These are phyloP conservation scores for Colletotrichum tropicale DNA, from an alignment of 2,329 filamentous ascomycete species.

Conservation along the genomic window DNA sequence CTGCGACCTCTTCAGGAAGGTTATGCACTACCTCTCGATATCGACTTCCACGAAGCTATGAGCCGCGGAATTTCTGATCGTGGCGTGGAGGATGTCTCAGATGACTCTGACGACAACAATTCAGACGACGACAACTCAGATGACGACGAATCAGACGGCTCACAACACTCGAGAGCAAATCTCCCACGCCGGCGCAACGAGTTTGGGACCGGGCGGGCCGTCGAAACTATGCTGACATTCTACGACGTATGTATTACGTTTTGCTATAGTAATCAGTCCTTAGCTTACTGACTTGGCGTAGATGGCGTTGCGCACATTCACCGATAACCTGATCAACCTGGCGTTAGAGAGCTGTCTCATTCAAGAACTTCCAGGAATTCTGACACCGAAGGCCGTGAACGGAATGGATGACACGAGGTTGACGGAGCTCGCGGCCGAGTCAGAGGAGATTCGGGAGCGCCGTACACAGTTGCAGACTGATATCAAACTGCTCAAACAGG, in stretches of 20 bases:
- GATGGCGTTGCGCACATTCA: conserved; percentile 47
- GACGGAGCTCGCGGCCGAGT: conserved; percentile 33
- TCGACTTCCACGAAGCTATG: conserved; percentile 29
- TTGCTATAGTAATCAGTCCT: not conserved
- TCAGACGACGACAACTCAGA: not conserved
- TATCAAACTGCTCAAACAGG: conserved; percentile 21
- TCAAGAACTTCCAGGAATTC: conserved; percentile 40
- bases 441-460: conserved; percentile 24
- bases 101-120: no score
- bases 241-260: conserved; percentile 39
- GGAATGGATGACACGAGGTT: conserved; percentile 35
- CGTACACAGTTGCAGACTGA: conserved; percentile 17
- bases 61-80: not conserved
- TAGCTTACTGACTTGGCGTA: conserved; percentile 18
- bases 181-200: conserved; percentile 14
- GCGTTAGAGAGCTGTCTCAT: conserved; percentile 54
- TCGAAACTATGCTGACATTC: conserved; percentile 49
- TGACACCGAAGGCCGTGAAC: conserved; percentile 41
- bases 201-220: conserved; percentile 41
- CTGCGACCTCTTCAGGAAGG: conserved; percentile 39
- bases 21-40: conserved; percentile 34
- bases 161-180: not conserved
- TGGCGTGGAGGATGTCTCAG: no score
- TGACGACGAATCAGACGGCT: not conserved
- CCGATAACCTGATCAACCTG: conserved; percentile 52